These are phyloP conservation scores for Leccinum uliginosum DNA, from an alignment of 768 basidiomycete species.

Conservation along the genomic window DNA sequence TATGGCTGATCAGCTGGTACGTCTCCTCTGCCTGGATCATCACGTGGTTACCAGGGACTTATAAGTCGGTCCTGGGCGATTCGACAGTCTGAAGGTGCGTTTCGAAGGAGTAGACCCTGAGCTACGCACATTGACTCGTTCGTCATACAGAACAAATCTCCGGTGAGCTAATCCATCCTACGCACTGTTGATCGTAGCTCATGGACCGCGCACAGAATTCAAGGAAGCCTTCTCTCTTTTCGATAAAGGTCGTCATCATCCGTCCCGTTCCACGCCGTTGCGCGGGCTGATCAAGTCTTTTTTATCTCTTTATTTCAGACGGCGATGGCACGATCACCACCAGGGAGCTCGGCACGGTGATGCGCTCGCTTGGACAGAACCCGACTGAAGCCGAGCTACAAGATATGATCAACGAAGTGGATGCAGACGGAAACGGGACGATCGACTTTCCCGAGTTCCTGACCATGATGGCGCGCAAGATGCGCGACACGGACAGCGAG, in stretches of 20 bases:
- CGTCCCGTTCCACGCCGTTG: too few relatives aligned
- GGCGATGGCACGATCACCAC: slow-evolving; percentile 93
- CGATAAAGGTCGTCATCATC: slow-evolving; percentile 66
- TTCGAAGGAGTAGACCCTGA: neutral
- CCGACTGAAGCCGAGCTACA: slow-evolving; percentile 88
- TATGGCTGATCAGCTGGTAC: slow-evolving; percentile 59
- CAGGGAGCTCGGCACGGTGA: slow-evolving; percentile 86
- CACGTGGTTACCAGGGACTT: slow-evolving; percentile 10
- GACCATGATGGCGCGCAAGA: slow-evolving; percentile 82
- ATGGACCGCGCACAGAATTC: slow-evolving; percentile 62
- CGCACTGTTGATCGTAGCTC: neutral
- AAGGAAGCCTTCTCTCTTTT: slow-evolving; percentile 99
- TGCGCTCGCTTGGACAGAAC: slow-evolving; percentile 91
- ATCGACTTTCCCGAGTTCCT: slow-evolving; percentile 86
- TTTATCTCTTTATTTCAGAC: slow-evolving; percentile 40
- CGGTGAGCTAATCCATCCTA: slow-evolving; percentile 45
- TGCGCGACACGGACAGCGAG: slow-evolving; percentile 89
- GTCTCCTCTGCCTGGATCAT: slow-evolving; percentile 18
- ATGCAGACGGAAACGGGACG: slow-evolving; percentile 82
- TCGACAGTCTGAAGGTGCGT: slow-evolving; percentile 54
- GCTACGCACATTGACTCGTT: neutral
- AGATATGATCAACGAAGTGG: slow-evolving; percentile 96
- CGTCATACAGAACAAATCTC: slow-evolving; percentile 75
- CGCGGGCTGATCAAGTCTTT: neutral
- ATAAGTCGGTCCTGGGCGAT: slow-evolving; percentile 11